Conservation (phyloP, 164 flowering plant genomes). For the Nymphaea thermarum region DNA sequence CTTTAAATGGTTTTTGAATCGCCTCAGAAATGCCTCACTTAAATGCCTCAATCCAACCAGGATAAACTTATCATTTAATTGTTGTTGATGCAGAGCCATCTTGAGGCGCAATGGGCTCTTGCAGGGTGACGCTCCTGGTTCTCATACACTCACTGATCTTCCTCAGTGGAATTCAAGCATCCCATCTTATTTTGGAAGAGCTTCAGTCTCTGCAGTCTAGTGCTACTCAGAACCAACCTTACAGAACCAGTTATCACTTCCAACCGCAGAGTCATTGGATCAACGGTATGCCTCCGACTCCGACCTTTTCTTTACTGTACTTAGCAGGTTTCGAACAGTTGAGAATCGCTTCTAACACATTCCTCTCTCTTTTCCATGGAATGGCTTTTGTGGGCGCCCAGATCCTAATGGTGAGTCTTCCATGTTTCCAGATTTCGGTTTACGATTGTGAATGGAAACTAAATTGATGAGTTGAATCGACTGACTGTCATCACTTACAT, state of each 20-base stretch:
- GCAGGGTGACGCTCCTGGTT: background rate
- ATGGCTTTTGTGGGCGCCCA: background rate
- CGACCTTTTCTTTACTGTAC: background rate
- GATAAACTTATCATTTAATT: too few relatives aligned
- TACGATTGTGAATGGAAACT: background rate
- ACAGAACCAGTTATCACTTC: conserved; percentile 21
- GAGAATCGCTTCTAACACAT: background rate
- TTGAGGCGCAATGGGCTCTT: background rate
- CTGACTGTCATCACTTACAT: background rate
- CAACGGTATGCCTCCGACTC: conserved; percentile 11
- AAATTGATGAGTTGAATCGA: background rate
- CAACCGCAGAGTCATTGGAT: conserved; percentile 23
- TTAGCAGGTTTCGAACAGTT: background rate
- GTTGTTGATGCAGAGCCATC: background rate
- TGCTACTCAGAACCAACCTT: background rate
- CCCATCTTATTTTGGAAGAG: conserved; percentile 7
- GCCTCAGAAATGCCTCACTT: too few relatives aligned
- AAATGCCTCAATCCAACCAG: too few relatives aligned
- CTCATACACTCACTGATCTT: background rate
- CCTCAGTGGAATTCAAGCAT: conserved; percentile 12
- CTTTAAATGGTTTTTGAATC: too few relatives aligned
- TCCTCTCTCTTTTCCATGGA: background rate
- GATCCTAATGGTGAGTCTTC: conserved; percentile 22
- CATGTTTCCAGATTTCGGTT: too few relatives aligned
- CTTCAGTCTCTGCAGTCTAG: background rate